Base-by-base conservation (phyloP, 768 basidiomycete genomes). In the Leucogyrophana mollusca region DNA sequence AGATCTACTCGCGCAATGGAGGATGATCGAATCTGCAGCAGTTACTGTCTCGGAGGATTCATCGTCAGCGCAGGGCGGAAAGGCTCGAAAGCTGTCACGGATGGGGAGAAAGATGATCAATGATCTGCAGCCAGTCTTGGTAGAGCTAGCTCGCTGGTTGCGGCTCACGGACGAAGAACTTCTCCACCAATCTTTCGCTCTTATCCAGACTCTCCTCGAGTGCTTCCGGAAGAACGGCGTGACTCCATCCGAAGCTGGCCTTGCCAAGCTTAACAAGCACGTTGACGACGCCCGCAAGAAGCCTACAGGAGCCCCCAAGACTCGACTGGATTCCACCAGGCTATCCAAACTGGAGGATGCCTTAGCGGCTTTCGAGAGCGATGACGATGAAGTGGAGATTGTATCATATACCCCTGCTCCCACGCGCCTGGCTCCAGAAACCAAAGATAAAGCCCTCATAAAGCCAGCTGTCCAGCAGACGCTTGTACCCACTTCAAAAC, bases 121-220 rank as follows among this genome's bases (percentile, higher is more conserved):
- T 21, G 78, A 83, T 50, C 73, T 98, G 47, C 85, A 92, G 60
- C 78, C 74, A 23, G 86, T 96, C 50, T 70, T 99, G 40, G 76
- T 78, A 3, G 87, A 92, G 57, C 73, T 95, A 40, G 74, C 85
- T 14, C 77, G 81, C 42, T 99, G 96, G 96, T 70, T 98, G 38
- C 84, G 94, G 20, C 74, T 98, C 27, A 97, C 94, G 10, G 92
- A 98, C 65, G 79, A 86, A 56, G 95, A 98, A 59, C 76, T 96
- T 5, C 72, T 98, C 2, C 85, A 94, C 64, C 91, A 94, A 56
- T 87, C 93, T 0, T 93, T 90, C 53, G 74, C 88, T 40, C 74
- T 98, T 17, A 71, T 98, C 18, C 83, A 89, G 57, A 79, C 82
- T 10, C 74, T 97, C 21, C 72, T 98, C 40, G 77, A 80, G 16